Evolutionary conservation across 2,329 filamentous ascomycete genomes (phyloP).

Genomic region (Colletotrichum sp.): DNA sequence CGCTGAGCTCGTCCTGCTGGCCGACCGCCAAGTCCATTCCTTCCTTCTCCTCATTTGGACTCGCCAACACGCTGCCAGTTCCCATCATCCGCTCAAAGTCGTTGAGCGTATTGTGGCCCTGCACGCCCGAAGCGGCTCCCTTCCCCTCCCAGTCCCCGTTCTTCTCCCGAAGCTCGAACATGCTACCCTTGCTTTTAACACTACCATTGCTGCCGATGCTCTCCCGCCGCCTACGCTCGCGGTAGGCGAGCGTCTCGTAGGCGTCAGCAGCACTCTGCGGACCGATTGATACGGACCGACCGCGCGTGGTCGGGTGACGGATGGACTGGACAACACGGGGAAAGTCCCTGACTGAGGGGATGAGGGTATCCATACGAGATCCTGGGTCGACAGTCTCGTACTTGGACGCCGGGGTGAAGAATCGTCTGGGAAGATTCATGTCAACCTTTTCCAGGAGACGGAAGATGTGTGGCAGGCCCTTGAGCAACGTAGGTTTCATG

Average conservation of each 20-base stretch:
- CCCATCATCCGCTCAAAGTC: slow-evolving; percentile 80
- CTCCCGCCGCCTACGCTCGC: slow-evolving; percentile 68
- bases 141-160: slow-evolving; percentile 43
- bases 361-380: slow-evolving; percentile 79
- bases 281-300: slow-evolving; percentile 85
- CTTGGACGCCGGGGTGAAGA: slow-evolving; percentile 89
- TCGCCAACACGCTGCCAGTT: slow-evolving; percentile 57
- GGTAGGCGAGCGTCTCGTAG: slow-evolving; percentile 92
- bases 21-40: slow-evolving; percentile 41
- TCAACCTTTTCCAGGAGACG: slow-evolving; percentile 82
- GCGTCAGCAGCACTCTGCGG: slow-evolving; percentile 96
- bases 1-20: slow-evolving; percentile 61
- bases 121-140: slow-evolving; percentile 49
- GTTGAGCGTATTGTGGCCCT: slow-evolving; percentile 51
- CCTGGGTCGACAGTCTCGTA: slow-evolving; percentile 81
- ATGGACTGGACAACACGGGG: slow-evolving; percentile 83
- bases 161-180: slow-evolving; percentile 44
- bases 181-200: slow-evolving; percentile 48
- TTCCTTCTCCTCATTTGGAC: slow-evolving; percentile 33
- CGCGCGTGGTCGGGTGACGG: slow-evolving; percentile 72
- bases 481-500: slow-evolving; percentile 85
- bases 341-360: slow-evolving; percentile 88
- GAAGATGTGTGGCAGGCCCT: slow-evolving; percentile 82
- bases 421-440: slow-evolving; percentile 81
- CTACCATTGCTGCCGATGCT: slow-evolving; percentile 59